phyloP scores from a whole-genome alignment of 176 grass and related monocot genomes.

The Sorghum bicolor region DNA sequence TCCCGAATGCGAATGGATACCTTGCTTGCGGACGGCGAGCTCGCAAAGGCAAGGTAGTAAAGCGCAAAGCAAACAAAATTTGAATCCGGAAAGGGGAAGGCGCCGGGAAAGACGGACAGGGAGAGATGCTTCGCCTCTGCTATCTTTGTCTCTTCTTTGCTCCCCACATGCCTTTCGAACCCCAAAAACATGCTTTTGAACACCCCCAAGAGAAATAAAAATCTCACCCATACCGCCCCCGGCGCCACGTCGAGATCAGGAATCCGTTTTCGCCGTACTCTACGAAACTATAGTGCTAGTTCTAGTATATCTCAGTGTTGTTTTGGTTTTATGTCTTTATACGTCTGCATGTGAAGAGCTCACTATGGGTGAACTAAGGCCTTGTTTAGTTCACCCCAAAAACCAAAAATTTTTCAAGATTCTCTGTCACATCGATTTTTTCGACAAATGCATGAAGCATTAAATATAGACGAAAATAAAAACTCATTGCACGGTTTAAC shows the following conservation, averaged over 20 bases:
- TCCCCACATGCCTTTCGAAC: slow-evolving; percentile 36
- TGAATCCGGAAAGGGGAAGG: slow-evolving; percentile 40
- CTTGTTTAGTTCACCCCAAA: too few species aligned
- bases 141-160: slow-evolving; percentile 53
- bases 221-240: not conserved
- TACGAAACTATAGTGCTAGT: not conserved
- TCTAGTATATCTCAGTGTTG: too few species aligned
- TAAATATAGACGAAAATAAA: too few species aligned
- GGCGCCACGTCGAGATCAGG: not conserved
- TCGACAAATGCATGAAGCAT: too few species aligned
- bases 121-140: slow-evolving; percentile 48
- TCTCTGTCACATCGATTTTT: too few species aligned
- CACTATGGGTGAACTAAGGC: too few species aligned
- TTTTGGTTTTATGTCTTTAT: too few species aligned
- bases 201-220: not conserved
- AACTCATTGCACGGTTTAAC: too few species aligned
- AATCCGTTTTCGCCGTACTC: not conserved
- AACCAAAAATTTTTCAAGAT: too few species aligned
- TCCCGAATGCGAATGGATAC: slow-evolving; percentile 58
- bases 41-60: slow-evolving; percentile 40
- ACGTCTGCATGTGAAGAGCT: too few species aligned
- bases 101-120: slow-evolving; percentile 17
- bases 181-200: slow-evolving; percentile 52
- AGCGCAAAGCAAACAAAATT: slow-evolving; percentile 27
- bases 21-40: slow-evolving; percentile 74